Conservation (phyloP, 305 asterid genomes). For the Rubia occidens region DNA sequence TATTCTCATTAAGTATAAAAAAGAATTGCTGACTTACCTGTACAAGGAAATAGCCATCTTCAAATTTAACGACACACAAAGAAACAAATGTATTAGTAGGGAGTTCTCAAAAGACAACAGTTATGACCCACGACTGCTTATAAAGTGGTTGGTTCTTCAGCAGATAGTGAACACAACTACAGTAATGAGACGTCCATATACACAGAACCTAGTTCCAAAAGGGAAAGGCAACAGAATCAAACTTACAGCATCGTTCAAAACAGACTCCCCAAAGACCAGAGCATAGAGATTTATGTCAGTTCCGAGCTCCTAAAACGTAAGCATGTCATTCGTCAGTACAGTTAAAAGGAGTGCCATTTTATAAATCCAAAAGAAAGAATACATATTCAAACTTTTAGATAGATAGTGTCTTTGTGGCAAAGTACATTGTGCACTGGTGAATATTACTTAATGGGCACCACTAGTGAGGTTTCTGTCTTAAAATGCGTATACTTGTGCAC, state of each 20-base stretch:
- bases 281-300: constrained; percentile 89
- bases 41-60: constrained; percentile 98
- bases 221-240: constrained; percentile 7
- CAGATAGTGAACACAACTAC: background rate
- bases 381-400: background rate
- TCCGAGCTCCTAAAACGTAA: constrained; percentile 71
- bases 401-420: background rate
- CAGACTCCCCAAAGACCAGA: constrained; percentile 96
- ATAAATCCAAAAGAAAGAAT: background rate
- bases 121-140: constrained; percentile 1
- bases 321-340: background rate
- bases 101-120: background rate
- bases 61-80: constrained; percentile 32
- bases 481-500: background rate
- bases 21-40: constrained; percentile 48
- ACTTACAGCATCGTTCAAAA: constrained; percentile 96
- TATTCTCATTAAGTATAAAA: constrained; percentile 18
- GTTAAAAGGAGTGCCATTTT: background rate
- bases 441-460: background rate
- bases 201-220: constrained; percentile 4
- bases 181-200: constrained; percentile 6
- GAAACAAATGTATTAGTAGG: constrained; percentile 21
- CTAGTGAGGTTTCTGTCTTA: background rate
- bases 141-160: background rate
- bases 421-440: background rate